Conservation (phyloP, 2,329 filamentous ascomycete genomes). For the Diaporthe sp. region DNA sequence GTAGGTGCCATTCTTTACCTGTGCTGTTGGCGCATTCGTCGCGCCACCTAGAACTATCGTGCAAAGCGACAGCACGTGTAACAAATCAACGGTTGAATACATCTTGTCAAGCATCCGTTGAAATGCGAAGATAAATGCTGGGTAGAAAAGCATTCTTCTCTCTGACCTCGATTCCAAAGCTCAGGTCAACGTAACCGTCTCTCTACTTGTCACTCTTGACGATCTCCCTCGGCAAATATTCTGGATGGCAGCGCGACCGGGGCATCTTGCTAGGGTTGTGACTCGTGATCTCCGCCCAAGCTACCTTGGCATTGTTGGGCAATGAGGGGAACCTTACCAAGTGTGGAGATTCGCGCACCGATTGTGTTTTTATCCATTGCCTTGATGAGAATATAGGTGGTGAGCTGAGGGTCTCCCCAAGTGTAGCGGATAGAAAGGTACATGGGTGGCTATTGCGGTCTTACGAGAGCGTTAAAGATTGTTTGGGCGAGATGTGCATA, state of each 20-base stretch:
- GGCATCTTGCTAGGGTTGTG: constrained; percentile 8
- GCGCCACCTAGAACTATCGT: not conserved
- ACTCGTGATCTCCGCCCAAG: not conserved
- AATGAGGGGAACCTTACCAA: constrained; percentile 9
- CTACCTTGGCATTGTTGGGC: not conserved
- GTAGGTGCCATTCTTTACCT: constrained; percentile 48
- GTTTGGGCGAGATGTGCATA: too few species aligned
- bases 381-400: too few species aligned
- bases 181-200: not conserved
- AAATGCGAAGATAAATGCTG: not conserved
- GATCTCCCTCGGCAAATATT: not conserved
- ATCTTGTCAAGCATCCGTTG: constrained; percentile 16
- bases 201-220: not conserved
- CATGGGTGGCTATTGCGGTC: too few species aligned
- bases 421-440: too few species aligned
- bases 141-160: not conserved
- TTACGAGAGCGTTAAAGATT: too few species aligned
- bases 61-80: not conserved
- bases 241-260: not conserved
- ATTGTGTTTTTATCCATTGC: too few species aligned
- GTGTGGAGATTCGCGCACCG: not conserved
- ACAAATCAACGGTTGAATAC: not conserved
- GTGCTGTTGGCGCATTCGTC: constrained; percentile 8
- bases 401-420: too few species aligned
- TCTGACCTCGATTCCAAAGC: not conserved